phyloP scores from a whole-genome alignment of 1,284 basidiomycete genomes.

The Polyporus tsugae region DNA sequence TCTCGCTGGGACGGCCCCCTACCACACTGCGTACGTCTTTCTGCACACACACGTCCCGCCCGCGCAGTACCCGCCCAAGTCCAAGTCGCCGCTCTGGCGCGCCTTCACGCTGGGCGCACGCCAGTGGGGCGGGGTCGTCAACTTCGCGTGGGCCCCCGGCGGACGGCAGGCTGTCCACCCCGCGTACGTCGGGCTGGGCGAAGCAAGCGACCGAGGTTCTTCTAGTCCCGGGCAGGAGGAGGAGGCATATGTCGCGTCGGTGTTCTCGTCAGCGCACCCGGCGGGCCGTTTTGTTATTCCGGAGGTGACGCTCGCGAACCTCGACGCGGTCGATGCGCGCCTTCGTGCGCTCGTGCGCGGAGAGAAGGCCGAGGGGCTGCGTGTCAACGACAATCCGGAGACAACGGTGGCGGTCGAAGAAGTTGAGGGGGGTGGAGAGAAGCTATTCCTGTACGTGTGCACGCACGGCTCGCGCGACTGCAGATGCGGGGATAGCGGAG shows the following conservation, averaged over 20 bases:
- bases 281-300: conserved; percentile 59
- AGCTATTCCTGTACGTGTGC: conserved; percentile 61
- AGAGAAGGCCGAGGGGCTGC: not conserved
- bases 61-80: conserved; percentile 55
- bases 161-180: conserved; percentile 28
- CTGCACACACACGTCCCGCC: conserved; percentile 61
- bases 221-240: not conserved
- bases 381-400: not conserved
- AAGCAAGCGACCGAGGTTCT: conserved; percentile 8
- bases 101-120: conserved; percentile 54
- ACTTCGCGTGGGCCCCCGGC: conserved; percentile 61
- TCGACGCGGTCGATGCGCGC: conserved; percentile 52
- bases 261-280: conserved; percentile 50
- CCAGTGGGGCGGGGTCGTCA: conserved; percentile 62
- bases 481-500: conserved; percentile 72
- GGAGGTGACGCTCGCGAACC: conserved; percentile 53
- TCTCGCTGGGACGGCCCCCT: conserved; percentile 54
- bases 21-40: conserved; percentile 64
- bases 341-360: conserved; percentile 47
- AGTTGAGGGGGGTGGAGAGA: not conserved
- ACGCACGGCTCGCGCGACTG: conserved; percentile 48
- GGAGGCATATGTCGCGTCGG: conserved; percentile 50
- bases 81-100: conserved; percentile 59
- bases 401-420: not conserved
- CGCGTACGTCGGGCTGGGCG: conserved; percentile 30